Conservation (phyloP, 2,329 filamentous ascomycete genomes). For the Lachnellula hyalina region DNA sequence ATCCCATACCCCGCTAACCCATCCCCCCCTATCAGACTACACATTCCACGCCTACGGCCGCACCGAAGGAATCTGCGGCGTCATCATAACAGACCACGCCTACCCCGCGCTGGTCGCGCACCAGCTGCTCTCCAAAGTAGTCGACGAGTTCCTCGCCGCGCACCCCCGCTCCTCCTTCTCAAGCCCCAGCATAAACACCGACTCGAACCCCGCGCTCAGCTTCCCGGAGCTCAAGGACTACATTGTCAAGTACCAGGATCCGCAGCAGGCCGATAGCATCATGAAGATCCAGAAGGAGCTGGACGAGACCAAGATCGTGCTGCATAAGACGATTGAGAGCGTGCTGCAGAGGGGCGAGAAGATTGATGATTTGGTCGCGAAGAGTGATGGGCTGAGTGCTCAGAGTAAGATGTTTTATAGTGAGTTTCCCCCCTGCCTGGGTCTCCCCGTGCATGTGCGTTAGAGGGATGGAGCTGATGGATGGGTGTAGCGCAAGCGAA, state of each 20-base stretch:
- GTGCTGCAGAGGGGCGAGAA: constrained; percentile 90
- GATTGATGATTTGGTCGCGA: constrained; percentile 87
- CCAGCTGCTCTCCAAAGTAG: constrained; percentile 76
- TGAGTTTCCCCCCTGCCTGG: constrained; percentile 35
- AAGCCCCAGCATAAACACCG: constrained; percentile 23
- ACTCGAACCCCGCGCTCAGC: constrained; percentile 46
- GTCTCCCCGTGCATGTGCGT: not conserved
- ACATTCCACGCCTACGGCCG: constrained; percentile 74
- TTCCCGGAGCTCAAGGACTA: constrained; percentile 79
- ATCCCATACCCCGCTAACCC: not conserved
- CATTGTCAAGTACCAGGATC: constrained; percentile 60
- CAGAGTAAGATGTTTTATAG: constrained; percentile 99
- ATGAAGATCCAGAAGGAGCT: constrained; percentile 95
- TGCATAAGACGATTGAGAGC: constrained; percentile 94
- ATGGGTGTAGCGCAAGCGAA: constrained; percentile 55
- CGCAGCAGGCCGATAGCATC: constrained; percentile 83
- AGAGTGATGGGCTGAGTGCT: constrained; percentile 83
- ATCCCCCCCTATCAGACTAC: constrained; percentile 45
- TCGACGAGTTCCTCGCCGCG: constrained; percentile 79
- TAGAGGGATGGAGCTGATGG: constrained; percentile 3
- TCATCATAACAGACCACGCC: constrained; percentile 71
- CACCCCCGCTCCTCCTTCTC: constrained; percentile 67
- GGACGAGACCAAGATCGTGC: constrained; percentile 93
- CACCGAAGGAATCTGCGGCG: constrained; percentile 67
- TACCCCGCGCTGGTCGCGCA: constrained; percentile 78